A percentile compares a stretch with the other conserved stretches of the same genome.
phyloP scores from a whole-genome alignment of 345 rosid species.

The Noccaea bulbosa region DNA sequence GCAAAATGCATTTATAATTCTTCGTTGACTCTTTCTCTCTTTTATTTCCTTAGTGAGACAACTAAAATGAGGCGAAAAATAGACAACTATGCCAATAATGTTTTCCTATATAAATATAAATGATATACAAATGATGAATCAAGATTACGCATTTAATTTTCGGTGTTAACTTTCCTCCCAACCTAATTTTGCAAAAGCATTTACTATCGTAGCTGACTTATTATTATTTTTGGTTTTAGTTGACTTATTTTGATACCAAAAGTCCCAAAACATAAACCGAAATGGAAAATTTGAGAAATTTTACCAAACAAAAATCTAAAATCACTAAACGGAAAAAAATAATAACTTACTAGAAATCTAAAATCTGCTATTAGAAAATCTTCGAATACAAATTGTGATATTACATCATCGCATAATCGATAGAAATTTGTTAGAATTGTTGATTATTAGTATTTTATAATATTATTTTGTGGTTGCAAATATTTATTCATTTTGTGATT shows the following conservation, averaged over 20 bases:
- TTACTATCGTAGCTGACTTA: conserved; percentile 31
- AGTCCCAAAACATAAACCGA: neutral
- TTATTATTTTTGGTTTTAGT: neutral
- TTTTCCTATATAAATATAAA: neutral
- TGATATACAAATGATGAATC: conserved; percentile 22
- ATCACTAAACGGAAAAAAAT: neutral
- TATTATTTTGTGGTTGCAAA: too few species aligned
- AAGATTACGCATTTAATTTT: conserved; percentile 36
- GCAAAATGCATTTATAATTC: conserved; percentile 37
- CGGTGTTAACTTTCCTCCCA: conserved; percentile 30
- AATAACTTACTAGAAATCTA: too few species aligned
- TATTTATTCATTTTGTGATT: too few species aligned
- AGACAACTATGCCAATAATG: conserved; percentile 10
- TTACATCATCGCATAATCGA: too few species aligned
- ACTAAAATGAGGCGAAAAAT: conserved; percentile 9
- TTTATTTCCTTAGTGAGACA: neutral
- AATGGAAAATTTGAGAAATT: neutral
- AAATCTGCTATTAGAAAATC: too few species aligned
- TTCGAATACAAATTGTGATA: too few species aligned
- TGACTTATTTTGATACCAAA: neutral
- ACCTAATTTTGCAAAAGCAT: conserved; percentile 35
- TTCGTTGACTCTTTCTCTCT: conserved; percentile 24
- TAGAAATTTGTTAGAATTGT: too few species aligned
- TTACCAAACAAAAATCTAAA: neutral
- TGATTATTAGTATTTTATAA: too few species aligned